Percentiles rank a stretch among this genome's conserved stretches.
These are phyloP conservation scores for Diplodia scrobiculata DNA, from an alignment of 2,329 filamentous ascomycete genomes.

Conservation along the genomic window DNA sequence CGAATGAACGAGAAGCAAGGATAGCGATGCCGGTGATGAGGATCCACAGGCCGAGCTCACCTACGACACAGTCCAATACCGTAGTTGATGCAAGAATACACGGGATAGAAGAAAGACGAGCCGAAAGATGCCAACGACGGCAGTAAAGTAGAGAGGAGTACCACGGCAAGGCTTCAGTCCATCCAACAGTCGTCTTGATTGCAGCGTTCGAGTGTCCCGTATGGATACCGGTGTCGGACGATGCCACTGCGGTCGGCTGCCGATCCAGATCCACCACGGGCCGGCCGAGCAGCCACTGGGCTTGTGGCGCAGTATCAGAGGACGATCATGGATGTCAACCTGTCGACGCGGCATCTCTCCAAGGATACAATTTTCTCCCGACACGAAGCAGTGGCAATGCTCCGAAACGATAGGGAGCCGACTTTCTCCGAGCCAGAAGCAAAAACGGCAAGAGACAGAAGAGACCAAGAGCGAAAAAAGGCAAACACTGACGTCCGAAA, in stretches of 20 bases:
- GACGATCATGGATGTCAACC: not conserved
- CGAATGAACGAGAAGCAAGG: not conserved
- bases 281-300: not conserved
- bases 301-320: not conserved
- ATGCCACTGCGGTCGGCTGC: not conserved
- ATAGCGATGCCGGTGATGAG: not conserved
- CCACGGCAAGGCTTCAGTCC: not conserved
- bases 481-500: constrained; percentile 4
- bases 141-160: not conserved
- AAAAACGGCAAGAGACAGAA: not conserved
- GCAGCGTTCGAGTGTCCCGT: not conserved
- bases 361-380: not conserved
- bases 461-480: not conserved
- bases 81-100: not conserved
- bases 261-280: not conserved
- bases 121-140: not conserved
- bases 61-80: not conserved
- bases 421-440: not conserved
- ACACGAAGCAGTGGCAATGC: not conserved
- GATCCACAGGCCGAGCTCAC: not conserved
- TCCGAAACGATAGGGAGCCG: not conserved
- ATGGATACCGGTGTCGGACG: not conserved
- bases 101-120: not conserved
- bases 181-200: not conserved
- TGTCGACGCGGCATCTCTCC: not conserved